Conservation (phyloP, 495 filamentous ascomycete genomes). For the Tetracladium setigerum region DNA sequence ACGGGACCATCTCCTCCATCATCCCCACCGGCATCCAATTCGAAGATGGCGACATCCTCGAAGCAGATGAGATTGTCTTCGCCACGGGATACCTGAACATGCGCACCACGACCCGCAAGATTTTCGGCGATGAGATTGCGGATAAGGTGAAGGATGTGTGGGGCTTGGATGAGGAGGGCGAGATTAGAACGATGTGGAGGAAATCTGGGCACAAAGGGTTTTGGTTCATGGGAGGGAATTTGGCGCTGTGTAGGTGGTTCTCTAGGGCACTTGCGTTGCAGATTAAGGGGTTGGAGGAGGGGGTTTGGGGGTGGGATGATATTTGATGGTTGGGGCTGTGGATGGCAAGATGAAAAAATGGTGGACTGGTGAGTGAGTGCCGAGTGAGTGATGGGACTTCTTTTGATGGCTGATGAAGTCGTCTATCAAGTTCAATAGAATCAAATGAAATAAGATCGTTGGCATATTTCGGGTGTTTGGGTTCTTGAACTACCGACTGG, state of each 20-base stretch:
- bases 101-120: constrained; percentile 48
- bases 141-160: constrained; percentile 63
- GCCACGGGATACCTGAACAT: constrained; percentile 84
- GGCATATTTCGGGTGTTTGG: no score
- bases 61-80: constrained; percentile 75
- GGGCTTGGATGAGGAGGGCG: constrained; percentile 73
- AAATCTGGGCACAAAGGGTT: constrained; percentile 64
- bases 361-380: no score
- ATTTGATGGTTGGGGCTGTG: background rate
- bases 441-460: no score
- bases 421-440: no score
- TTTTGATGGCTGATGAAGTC: no score
- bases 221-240: constrained; percentile 80
- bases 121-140: constrained; percentile 66
- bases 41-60: constrained; percentile 55
- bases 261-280: constrained; percentile 68
- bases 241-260: constrained; percentile 66
- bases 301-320: constrained; percentile 29
- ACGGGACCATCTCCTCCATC: constrained; percentile 55
- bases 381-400: no score
- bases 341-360: no score
- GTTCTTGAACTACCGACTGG: no score
- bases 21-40: constrained; percentile 49
- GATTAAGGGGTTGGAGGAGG: constrained; percentile 60
- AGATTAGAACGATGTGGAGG: constrained; percentile 63